Conservation (phyloP, 139 green algal genomes). For the Haematococcus sp. region DNA sequence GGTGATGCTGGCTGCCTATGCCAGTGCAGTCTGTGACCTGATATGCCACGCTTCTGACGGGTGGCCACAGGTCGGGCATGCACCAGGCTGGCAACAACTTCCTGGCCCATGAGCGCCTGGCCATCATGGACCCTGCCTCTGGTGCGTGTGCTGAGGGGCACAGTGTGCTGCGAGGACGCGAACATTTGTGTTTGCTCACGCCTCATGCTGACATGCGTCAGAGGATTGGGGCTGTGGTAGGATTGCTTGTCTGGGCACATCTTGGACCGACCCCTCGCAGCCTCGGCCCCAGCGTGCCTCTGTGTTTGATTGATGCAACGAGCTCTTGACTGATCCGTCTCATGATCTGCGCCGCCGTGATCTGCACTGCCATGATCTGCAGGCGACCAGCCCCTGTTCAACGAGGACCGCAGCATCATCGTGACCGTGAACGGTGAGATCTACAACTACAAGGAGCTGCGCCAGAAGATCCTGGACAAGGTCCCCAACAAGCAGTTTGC, state of each 20-base stretch:
- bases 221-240: too few relatives aligned
- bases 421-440: conserved; percentile 85
- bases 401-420: conserved; percentile 53
- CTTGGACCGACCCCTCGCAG: too few relatives aligned
- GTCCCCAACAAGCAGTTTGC: conserved; percentile 54
- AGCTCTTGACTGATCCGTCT: too few relatives aligned
- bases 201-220: too few relatives aligned
- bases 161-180: conserved; percentile 26
- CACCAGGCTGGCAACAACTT: conserved; percentile 65
- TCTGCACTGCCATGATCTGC: too few relatives aligned
- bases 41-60: too few relatives aligned
- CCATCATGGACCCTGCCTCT: conserved; percentile 73
- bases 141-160: not conserved
- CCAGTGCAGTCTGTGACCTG: not conserved
- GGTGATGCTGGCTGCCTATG: not conserved
- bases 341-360: too few relatives aligned
- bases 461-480: conserved; percentile 51
- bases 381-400: conserved; percentile 67
- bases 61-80: conserved; percentile 49
- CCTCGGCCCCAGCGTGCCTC: too few relatives aligned
- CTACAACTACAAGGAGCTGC: conserved; percentile 77
- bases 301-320: too few relatives aligned
- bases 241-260: too few relatives aligned
- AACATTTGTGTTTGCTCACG: too few relatives aligned
- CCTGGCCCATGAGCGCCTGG: conserved; percentile 80